Percentiles rank a stretch among this genome's conserved stretches.
Conservation (phyloP, 345 rosid genomes). For the Syzygium aromaticum region DNA sequence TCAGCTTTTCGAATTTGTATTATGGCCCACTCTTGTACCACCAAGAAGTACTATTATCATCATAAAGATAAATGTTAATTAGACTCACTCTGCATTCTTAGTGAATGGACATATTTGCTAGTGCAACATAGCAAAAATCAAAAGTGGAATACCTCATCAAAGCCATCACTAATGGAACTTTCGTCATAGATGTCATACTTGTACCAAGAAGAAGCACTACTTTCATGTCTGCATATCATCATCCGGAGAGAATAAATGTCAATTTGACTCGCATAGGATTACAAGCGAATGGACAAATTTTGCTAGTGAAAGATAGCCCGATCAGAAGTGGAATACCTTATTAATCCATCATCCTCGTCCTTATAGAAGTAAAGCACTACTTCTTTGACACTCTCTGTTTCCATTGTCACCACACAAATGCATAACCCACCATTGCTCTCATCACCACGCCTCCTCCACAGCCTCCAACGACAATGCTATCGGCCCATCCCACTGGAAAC, state of each 20-base stretch:
- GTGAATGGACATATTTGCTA: neutral
- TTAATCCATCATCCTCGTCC: neutral
- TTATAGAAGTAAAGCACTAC: neutral
- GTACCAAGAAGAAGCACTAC: neutral
- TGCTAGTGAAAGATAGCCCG: neutral
- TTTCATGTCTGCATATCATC: neutral
- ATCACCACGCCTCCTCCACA: neutral
- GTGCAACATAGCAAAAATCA: neutral
- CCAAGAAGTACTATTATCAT: neutral
- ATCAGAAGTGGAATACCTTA: neutral
- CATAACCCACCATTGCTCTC: neutral
- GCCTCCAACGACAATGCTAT: neutral
- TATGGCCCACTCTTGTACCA: neutral
- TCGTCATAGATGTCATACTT: neutral
- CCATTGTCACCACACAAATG: neutral
- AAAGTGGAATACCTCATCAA: neutral
- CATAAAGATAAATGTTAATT: neutral
- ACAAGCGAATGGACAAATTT: neutral
- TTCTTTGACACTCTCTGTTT: neutral
- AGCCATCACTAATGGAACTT: neutral
- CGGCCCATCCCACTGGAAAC: neutral
- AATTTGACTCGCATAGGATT: neutral
- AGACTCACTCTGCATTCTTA: neutral
- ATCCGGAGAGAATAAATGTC: neutral
- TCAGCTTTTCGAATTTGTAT: neutral